Evolutionary conservation across 352 stramenopile species (phyloP).

Genomic region (Globisporangium apiculatum): DNA sequence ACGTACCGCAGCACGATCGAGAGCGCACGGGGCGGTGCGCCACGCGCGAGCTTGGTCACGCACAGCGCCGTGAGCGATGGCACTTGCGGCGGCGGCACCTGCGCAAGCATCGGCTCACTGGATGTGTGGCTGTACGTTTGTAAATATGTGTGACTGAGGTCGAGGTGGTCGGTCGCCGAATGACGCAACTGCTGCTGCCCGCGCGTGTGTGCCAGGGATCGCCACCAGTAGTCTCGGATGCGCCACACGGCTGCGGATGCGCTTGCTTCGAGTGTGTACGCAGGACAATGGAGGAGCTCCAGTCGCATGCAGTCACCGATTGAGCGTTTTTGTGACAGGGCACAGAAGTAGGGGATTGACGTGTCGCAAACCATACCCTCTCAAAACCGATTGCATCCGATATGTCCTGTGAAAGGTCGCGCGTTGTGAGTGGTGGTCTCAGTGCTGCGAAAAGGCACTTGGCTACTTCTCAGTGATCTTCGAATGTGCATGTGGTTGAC

Average conservation of each 20-base stretch:
- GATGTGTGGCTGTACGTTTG: too few species aligned
- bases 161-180: too few species aligned
- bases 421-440: not conserved
- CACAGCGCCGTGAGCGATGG: constrained; percentile 58
- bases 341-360: too few species aligned
- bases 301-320: not conserved
- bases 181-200: too few species aligned
- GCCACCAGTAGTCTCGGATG: not conserved
- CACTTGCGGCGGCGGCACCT: constrained; percentile 11
- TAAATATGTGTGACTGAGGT: too few species aligned
- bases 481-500: not conserved
- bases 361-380: too few species aligned
- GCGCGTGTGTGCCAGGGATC: too few species aligned
- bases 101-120: not conserved
- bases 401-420: not conserved
- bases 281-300: not conserved
- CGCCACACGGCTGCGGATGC: not conserved
- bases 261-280: not conserved
- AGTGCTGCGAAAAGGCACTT: not conserved
- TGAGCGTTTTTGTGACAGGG: too few species aligned
- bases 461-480: not conserved
- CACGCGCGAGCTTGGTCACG: constrained; percentile 44
- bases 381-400: too few species aligned
- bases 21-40: constrained; percentile 47
- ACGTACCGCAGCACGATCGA: constrained; percentile 47